Percentiles rank a stretch among this genome's conserved stretches.
Conservation (phyloP, 2,329 filamentous ascomycete genomes). For the Fusarium graminum region DNA sequence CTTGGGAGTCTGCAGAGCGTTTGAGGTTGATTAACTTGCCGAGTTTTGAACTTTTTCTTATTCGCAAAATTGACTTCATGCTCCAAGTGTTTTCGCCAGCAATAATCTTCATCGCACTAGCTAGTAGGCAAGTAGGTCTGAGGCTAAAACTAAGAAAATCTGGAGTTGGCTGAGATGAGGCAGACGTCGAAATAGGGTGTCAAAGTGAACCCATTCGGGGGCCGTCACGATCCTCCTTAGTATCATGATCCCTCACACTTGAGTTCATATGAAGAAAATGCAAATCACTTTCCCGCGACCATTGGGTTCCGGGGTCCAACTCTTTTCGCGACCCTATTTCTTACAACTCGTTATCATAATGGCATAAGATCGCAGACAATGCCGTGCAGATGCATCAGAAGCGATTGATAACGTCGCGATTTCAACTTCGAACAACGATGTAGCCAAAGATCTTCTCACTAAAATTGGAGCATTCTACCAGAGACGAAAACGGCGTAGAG, state of each 20-base stretch:
- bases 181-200: not conserved
- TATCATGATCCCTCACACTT: not conserved
- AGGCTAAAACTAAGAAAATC: constrained; percentile 6
- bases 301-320: no score
- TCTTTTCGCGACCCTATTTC: not conserved
- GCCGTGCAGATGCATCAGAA: not conserved
- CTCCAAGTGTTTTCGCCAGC: no score
- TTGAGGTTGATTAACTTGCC: no score
- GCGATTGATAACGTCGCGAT: rapidly evolving
- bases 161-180: constrained; percentile 28
- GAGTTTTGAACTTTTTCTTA: no score
- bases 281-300: not conserved
- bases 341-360: not conserved
- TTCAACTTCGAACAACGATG: not conserved
- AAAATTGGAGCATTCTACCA: not conserved
- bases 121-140: not conserved
- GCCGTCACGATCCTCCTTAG: no score
- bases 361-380: not conserved
- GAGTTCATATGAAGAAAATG: not conserved
- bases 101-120: no score
- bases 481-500: not conserved
- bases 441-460: not conserved
- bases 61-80: no score
- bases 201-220: not conserved
- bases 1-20: no score